Evolutionary conservation across 2,329 filamentous ascomycete species (phyloP).

Genomic region (Capronia epimyces): DNA sequence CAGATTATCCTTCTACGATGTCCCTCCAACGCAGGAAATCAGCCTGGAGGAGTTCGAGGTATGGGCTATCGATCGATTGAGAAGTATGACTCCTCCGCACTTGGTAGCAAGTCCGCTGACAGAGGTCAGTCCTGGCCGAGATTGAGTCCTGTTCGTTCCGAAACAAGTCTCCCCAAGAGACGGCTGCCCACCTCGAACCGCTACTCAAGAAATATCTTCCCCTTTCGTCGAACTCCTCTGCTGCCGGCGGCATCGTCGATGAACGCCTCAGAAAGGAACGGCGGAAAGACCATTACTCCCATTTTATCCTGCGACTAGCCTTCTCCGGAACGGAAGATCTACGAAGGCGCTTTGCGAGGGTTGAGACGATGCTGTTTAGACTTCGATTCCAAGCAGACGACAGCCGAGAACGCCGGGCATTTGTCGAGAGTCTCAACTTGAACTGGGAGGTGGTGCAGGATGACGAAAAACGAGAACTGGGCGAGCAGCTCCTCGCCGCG

Average conservation of each 20-base stretch:
- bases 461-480: constrained; percentile 67
- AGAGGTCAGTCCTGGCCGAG: constrained; percentile 36
- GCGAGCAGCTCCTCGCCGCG: constrained; percentile 56
- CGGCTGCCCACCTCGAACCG: constrained; percentile 73
- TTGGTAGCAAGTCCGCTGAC: constrained; percentile 11
- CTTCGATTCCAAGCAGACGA: constrained; percentile 76
- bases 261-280: constrained; percentile 61
- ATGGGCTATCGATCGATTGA: constrained; percentile 91
- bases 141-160: constrained; percentile 92
- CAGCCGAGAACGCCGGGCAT: constrained; percentile 63
- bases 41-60: constrained; percentile 96
- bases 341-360: constrained; percentile 73
- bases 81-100: constrained; percentile 51
- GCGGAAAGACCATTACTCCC: constrained; percentile 93
- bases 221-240: constrained; percentile 68
- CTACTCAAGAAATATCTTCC: constrained; percentile 83
- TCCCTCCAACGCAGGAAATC: constrained; percentile 86
- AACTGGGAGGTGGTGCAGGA: constrained; percentile 79
- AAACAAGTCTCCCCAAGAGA: constrained; percentile 80
- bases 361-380: constrained; percentile 85
- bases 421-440: constrained; percentile 70
- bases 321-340: constrained; percentile 90
- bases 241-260: constrained; percentile 47
- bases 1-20: constrained; percentile 85
- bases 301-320: constrained; percentile 91